Conservation (phyloP, 176 grass and related monocot genomes). For the Oryza nivara region DNA sequence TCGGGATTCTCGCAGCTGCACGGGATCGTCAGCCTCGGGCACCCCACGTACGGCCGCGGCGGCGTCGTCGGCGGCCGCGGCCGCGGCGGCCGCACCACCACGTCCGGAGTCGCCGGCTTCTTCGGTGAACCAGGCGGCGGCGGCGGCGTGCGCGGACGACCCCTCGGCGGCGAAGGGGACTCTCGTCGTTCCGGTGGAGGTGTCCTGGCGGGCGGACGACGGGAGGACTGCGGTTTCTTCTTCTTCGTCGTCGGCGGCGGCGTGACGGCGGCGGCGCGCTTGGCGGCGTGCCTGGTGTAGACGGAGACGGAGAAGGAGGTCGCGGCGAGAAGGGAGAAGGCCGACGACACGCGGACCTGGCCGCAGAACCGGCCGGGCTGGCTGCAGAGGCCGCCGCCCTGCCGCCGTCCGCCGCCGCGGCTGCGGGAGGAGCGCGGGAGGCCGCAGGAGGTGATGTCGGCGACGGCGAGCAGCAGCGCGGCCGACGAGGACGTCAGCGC, state of each 20-base stretch:
- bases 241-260: background rate
- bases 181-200: too few species aligned
- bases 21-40: slow-evolving; percentile 10
- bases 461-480: slow-evolving; percentile 28
- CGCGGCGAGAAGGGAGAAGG: background rate
- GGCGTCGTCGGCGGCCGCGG: too few species aligned
- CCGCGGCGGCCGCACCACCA: too few species aligned
- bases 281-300: background rate
- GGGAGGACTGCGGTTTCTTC: background rate
- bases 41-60: background rate
- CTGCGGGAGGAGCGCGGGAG: background rate
- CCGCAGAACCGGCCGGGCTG: slow-evolving; percentile 17
- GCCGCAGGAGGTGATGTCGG: slow-evolving; percentile 43
- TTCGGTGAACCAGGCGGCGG: too few species aligned
- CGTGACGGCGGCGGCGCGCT: too few species aligned
- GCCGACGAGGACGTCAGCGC: slow-evolving; percentile 27
- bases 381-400: background rate
- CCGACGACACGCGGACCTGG: background rate
- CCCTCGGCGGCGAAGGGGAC: too few species aligned
- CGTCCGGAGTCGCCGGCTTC: too few species aligned
- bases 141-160: too few species aligned
- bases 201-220: too few species aligned
- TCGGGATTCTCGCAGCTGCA: slow-evolving; percentile 11
- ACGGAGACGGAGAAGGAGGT: background rate
- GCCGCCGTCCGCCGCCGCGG: background rate